Evolutionary conservation across 1,284 basidiomycete species (phyloP).

Genomic region (Rhodotorula sp.): DNA sequence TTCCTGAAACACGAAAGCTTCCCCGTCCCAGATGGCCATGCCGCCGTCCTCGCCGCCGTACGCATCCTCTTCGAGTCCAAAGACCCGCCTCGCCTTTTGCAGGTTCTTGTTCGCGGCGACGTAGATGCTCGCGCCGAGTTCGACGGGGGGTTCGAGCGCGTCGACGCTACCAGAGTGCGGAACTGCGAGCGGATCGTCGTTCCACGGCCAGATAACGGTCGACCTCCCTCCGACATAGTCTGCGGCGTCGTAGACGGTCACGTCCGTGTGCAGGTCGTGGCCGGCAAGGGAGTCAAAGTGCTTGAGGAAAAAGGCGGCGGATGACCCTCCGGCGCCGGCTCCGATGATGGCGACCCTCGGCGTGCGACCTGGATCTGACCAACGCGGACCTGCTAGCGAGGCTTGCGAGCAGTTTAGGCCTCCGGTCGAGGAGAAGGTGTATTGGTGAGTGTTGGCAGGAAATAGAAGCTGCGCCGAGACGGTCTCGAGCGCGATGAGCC

Average conservation of each 20-base stretch:
- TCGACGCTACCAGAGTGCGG: background rate
- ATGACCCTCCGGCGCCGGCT: slow-evolving; percentile 41
- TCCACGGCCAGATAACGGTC: slow-evolving; percentile 41
- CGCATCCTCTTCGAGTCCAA: slow-evolving; percentile 64
- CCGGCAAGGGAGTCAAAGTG: slow-evolving; percentile 26
- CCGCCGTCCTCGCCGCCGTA: slow-evolving; percentile 58
- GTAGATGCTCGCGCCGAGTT: slow-evolving; percentile 85
- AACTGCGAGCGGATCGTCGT: slow-evolving; percentile 16
- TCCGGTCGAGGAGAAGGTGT: background rate
- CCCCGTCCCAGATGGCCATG: slow-evolving; percentile 81
- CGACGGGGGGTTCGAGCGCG: slow-evolving; percentile 57
- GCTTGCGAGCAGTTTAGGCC: background rate
- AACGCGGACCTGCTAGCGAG: background rate
- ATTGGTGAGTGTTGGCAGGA: slow-evolving; percentile 15
- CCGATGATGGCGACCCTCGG: slow-evolving; percentile 41
- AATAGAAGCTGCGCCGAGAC: slow-evolving; percentile 17
- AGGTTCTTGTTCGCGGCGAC: slow-evolving; percentile 55
- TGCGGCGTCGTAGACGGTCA: slow-evolving; percentile 40
- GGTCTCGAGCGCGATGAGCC: background rate
- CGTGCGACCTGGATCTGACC: background rate
- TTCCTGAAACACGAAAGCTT: slow-evolving; percentile 64
- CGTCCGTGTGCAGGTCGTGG: slow-evolving; percentile 21
- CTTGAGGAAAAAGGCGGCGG: slow-evolving; percentile 40
- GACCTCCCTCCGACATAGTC: slow-evolving; percentile 43
- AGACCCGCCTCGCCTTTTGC: slow-evolving; percentile 64